phyloP scores from a whole-genome alignment of 31 red algal genomes.

The Porphyra umbilicalis region DNA sequence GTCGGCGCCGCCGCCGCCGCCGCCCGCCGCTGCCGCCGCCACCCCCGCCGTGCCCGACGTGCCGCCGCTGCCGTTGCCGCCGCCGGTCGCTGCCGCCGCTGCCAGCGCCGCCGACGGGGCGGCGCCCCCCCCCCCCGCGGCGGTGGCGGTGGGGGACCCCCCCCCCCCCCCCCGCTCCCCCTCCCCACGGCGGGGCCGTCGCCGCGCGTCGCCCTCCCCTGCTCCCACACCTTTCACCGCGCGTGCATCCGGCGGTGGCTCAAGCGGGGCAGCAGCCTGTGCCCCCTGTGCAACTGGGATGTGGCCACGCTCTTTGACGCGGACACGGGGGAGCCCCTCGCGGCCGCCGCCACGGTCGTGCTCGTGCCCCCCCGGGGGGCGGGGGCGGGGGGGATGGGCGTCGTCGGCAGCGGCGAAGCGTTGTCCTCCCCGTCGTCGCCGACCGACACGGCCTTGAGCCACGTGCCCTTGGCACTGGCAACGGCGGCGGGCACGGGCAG shows the following conservation, averaged over 20 bases:
- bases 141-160: neutral
- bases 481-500: no score
- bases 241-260: conserved; percentile 42
- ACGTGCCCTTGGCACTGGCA: no score
- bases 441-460: no score
- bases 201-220: conserved; percentile 8
- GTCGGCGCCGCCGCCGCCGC: neutral
- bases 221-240: conserved; percentile 27
- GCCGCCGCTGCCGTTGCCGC: neutral
- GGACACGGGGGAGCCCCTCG: neutral
- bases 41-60: neutral
- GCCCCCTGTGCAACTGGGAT: conserved; percentile 56
- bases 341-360: neutral
- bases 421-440: no score
- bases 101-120: no score
- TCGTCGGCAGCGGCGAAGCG: no score
- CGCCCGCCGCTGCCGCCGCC: neutral
- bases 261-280: conserved; percentile 21
- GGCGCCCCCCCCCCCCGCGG: neutral
- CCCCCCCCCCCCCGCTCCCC: neutral
- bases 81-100: no score
- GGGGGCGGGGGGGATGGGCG: no score
- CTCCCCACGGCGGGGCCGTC: neutral
- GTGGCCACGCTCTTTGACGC: conserved; percentile 20
- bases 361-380: neutral